These are phyloP conservation scores for Gloeopeniophorella convolvens DNA, from an alignment of 768 basidiomycete species.

Conservation along the genomic window DNA sequence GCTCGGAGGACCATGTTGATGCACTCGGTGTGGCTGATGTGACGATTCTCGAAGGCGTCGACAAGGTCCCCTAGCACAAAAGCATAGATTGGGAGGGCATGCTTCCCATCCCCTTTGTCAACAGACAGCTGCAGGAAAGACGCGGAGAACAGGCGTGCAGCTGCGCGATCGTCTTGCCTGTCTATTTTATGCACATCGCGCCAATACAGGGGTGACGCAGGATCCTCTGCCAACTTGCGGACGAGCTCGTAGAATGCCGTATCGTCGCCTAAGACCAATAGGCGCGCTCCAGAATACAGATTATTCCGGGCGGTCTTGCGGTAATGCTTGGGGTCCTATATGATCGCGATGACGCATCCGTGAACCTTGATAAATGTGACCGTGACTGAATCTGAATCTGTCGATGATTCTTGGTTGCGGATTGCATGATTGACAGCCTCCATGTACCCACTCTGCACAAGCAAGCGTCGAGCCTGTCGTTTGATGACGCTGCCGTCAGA, in stretches of 20 bases:
- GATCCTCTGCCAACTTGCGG: slow-evolving; percentile 17
- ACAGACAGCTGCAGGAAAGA: slow-evolving; percentile 25
- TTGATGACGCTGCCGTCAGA: slow-evolving; percentile 32
- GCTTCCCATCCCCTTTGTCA: not conserved
- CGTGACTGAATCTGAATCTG: too few relatives aligned
- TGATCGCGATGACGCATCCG: slow-evolving; percentile 5
- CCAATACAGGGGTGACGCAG: slow-evolving; percentile 24
- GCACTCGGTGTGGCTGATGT: slow-evolving; percentile 22
- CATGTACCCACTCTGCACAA: slow-evolving; percentile 11
- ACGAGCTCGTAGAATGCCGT: slow-evolving; percentile 20
- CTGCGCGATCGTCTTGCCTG: slow-evolving; percentile 40
- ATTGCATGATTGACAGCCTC: not conserved
- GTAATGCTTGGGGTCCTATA: slow-evolving; percentile 34
- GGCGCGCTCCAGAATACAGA: slow-evolving; percentile 29
- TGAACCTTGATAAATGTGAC: not conserved
- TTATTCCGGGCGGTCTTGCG: slow-evolving; percentile 34
- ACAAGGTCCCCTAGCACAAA: slow-evolving; percentile 31
- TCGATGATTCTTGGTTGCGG: not conserved
- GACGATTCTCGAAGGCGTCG: slow-evolving; percentile 27
- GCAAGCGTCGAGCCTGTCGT: slow-evolving; percentile 23
- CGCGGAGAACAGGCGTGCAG: slow-evolving; percentile 34
- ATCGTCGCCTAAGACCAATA: slow-evolving; percentile 24
- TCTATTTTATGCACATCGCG: slow-evolving; percentile 36
- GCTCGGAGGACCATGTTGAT: slow-evolving; percentile 23
- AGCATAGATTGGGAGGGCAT: slow-evolving; percentile 28